phyloP scores from a whole-genome alignment of 192 early-diverging fungal genomes.

The Backusella parvicylindrica region DNA sequence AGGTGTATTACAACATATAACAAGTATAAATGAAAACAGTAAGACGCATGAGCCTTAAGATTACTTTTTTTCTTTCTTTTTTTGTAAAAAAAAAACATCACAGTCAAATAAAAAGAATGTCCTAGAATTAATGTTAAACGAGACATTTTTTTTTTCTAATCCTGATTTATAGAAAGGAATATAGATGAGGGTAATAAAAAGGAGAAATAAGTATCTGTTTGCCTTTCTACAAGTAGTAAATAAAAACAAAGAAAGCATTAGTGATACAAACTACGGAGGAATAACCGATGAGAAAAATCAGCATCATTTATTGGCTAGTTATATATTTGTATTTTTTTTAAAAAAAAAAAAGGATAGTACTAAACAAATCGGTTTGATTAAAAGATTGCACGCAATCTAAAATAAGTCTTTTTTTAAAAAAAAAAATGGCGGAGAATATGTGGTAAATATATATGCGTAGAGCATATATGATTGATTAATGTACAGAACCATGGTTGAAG shows the following conservation, averaged over 20 bases:
- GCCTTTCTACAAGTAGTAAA: background rate
- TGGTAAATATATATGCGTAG: background rate
- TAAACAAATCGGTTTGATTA: background rate
- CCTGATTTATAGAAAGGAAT: background rate
- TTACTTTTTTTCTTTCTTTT: background rate
- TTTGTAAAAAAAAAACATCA: too few relatives aligned
- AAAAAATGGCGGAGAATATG: background rate
- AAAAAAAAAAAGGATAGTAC: background rate
- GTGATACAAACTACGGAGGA: background rate
- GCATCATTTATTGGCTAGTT: background rate
- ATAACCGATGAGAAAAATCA: background rate
- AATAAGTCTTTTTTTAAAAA: background rate
- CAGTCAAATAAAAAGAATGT: background rate
- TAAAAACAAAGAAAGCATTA: background rate
- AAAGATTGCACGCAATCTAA: slow-evolving; percentile 1
- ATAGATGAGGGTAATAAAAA: background rate
- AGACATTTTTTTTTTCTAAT: background rate
- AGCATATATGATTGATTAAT: background rate
- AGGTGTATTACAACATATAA: background rate
- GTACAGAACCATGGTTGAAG: background rate
- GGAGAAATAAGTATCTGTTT: background rate
- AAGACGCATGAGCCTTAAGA: background rate
- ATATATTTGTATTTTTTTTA: background rate
- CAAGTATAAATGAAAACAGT: background rate
- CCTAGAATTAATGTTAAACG: background rate